Evolutionary conservation across 352 stramenopile species (phyloP).

Genomic region (Pythium phragmiticola): DNA sequence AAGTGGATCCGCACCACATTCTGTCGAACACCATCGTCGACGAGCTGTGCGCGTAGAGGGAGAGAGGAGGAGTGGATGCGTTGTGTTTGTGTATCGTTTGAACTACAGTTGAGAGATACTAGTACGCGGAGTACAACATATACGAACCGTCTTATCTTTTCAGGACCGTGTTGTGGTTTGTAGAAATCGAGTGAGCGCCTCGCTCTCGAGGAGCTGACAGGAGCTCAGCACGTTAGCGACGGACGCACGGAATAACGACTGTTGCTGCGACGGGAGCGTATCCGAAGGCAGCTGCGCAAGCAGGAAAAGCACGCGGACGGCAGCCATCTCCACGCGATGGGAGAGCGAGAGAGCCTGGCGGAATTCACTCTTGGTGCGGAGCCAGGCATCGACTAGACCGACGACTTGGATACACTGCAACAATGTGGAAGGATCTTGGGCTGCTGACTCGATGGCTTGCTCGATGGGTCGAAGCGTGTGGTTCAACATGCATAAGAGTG

Average conservation of each 20-base stretch:
- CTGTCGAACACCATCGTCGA: slow-evolving; percentile 91
- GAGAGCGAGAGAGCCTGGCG: not conserved
- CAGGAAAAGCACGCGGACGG: slow-evolving; percentile 11
- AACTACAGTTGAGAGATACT: not conserved
- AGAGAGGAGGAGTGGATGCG: not conserved
- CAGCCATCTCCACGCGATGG: slow-evolving; percentile 10
- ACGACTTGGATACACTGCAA: slow-evolving; percentile 6
- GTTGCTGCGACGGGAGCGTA: not conserved
- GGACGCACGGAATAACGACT: slow-evolving; percentile 3
- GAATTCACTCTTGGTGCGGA: not conserved
- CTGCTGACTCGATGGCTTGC: slow-evolving; percentile 2
- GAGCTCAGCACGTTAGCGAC: not conserved
- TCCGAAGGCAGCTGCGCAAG: not conserved
- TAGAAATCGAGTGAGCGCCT: slow-evolving; percentile 7
- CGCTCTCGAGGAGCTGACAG: slow-evolving; percentile 12
- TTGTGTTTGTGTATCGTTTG: not conserved
- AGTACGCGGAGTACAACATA: not conserved
- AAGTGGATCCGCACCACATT: slow-evolving; percentile 93
- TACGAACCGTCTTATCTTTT: not conserved
- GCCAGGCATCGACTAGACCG: slow-evolving; percentile 3
- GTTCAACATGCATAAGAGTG: not conserved
- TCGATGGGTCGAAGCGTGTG: slow-evolving; percentile 1
- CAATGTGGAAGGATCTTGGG: not conserved
- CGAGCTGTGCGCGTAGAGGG: slow-evolving; percentile 47
- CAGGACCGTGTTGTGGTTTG: not conserved